Base-by-base conservation (phyloP, 73 alveolate genomes). In the Paramecium bursaria region DNA sequence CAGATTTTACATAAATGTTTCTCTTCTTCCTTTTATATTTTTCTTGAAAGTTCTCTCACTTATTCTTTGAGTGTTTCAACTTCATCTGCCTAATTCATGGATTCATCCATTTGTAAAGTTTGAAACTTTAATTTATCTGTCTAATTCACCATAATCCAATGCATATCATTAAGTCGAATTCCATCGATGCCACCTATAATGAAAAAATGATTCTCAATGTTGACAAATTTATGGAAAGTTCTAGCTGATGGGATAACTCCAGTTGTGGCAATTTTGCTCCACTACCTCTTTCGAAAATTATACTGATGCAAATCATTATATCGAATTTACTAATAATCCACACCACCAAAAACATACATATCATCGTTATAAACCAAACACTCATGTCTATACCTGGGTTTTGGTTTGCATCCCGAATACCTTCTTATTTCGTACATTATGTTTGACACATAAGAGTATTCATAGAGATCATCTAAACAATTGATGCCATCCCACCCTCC, bases 401-500 rank as follows among this genome's bases (percentile, higher is more conserved):
- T 86, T 1, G 92, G 75, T 23, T 54, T 21, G 6, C 87, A 88
- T 46, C 87, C 86, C 13, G 86, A 39, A 13, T 57, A 67, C 22
- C 82, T 79, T 50, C 75, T 17, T 10, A 91, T 90, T 75, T 88
- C 75, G 46, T 86, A 76, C 96, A 98, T 92, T 9, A 88, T 87
- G 19, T 67, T 67, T 0, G 82, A 39, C 3, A 67, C 86, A 57
- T 88, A 91, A 17, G 97, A 86, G 46, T 61, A 95, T 61, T 95
- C 94, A 67, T 90, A 90, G 42, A 95, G 61, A 75, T 95, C 99
- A 77, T 93, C 98, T 49, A 95, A 88, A 15, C 98, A 93, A 51
- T 92, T 96, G 48, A 91, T 96, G 5, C 99, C 99, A 86, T 95
- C 93, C 98, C 99, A 95, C 2, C 99, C 99, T 2, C 99, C 99